Conservation (phyloP, 208 protist species). For the Tritrichomonas foetus region DNA sequence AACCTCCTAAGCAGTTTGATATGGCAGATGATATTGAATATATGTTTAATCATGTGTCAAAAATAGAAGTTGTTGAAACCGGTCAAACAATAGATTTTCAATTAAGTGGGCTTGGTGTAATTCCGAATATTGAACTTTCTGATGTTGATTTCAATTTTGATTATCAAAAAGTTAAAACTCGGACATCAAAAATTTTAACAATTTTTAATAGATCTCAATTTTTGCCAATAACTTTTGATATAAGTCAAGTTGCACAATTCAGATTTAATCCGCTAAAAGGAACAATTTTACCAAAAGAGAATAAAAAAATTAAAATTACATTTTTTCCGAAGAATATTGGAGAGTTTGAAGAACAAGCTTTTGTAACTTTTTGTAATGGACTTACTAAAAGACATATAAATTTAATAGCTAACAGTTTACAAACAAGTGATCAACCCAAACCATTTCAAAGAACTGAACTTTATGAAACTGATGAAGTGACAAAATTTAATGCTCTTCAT, state of each 20-base stretch:
- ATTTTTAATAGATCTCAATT: not conserved
- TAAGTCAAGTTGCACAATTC: not conserved
- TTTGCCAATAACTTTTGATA: not conserved
- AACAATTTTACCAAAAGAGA: not conserved
- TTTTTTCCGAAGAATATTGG: not conserved
- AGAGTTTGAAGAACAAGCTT: not conserved
- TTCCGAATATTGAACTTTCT: not conserved
- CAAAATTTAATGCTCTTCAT: not conserved
- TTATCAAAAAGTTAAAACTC: not conserved
- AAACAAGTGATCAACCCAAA: no score
- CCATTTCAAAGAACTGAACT: not conserved
- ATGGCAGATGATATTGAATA: not conserved
- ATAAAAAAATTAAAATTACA: not conserved
- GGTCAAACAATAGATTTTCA: not conserved
- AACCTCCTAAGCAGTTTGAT: not conserved
- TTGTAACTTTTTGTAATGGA: not conserved
- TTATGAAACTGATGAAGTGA: constrained; percentile 8
- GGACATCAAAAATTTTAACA: not conserved
- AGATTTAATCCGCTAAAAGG: not conserved
- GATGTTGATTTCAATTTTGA: not conserved
- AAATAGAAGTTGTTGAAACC: not conserved
- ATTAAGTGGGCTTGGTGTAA: not conserved
- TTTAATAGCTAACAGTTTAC: no score
- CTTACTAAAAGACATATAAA: not conserved
- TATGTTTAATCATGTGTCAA: not conserved